Conservation (phyloP, 176 grass and related monocot genomes). For the Oryza meyeriana region DNA sequence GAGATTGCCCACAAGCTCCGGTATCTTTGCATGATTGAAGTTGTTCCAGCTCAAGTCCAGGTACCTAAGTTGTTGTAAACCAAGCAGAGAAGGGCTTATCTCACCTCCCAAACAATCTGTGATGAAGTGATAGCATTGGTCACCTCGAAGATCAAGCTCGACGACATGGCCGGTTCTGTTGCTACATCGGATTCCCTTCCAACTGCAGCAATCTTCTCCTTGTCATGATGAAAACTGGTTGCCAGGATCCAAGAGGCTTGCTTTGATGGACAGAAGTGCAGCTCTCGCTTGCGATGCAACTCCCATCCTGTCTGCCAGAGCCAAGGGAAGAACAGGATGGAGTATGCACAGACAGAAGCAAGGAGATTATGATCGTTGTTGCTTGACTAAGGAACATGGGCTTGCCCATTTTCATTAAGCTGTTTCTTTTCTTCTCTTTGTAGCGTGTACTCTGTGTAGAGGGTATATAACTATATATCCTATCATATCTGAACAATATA, state of each 20-base stretch:
- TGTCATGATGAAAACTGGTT: slow-evolving; percentile 15
- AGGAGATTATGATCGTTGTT: not conserved
- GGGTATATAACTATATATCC: too few relatives aligned
- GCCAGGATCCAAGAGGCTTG: not conserved
- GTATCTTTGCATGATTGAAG: not conserved
- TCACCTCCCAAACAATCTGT: not conserved
- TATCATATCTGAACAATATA: too few relatives aligned
- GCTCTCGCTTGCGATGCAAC: not conserved
- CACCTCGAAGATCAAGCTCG: slow-evolving; percentile 4
- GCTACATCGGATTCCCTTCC: slow-evolving; percentile 20
- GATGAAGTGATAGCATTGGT: not conserved
- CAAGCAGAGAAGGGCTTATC: slow-evolving; percentile 23
- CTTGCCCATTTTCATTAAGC: not conserved
- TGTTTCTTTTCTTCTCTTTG: not conserved
- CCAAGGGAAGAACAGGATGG: too few relatives aligned
- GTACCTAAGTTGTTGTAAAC: not conserved
- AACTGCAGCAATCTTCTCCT: slow-evolving; percentile 17
- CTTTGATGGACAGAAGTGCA: not conserved
- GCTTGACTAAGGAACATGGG: not conserved
- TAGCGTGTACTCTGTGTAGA: not conserved
- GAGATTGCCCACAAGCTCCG: not conserved
- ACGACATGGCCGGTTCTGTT: slow-evolving; percentile 17
- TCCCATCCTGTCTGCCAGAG: not conserved
- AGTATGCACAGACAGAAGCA: not conserved
- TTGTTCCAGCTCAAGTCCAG: slow-evolving; percentile 21